Evolutionary conservation across 2,329 filamentous ascomycete species (phyloP), one percentile per base, ranked within the genome.

Genomic region (Ambrosiella beaveri): DNA sequence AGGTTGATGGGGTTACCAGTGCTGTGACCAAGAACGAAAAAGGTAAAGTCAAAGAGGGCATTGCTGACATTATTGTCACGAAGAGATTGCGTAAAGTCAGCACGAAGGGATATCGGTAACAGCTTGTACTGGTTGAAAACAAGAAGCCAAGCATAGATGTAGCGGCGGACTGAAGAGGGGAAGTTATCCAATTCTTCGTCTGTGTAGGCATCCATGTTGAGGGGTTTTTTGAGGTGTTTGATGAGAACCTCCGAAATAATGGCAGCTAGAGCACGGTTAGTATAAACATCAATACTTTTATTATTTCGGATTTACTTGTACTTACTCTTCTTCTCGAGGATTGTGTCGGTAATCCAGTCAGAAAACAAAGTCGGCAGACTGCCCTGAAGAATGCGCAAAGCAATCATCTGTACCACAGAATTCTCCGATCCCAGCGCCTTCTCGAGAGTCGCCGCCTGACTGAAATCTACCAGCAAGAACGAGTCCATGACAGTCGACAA

Each of bases 81-180:
- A 58, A 98, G 77, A 60, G 86, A 81, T 27, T 88, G 80, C 0
- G 81, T 79, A 65, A 96, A 97, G 65, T 90, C 83, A 60, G 80
- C 81, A 63, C 88, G 86, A 13, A 97, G 81, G 64, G 88, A 88
- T 68, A 86, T 84, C 0, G 90, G 88, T 11, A 89, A 82, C 17
- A 82, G 80, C 15, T 75, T 74, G 66, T 91, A 94, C 50, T 91
- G 84, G 64, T 95, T 88, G 66, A 95, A 97, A 0, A 96, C 77
- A 1, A 97, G 75, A 62, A 87, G 80, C 93, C 93, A 98, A 9
- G 88, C 86, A 36, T 95, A 74, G 2, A 98, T 75, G 65, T 96
- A 98, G 8, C 84, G 81, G 56, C 88, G 81, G 53, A 95, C 74
- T 0, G 78, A 66, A 0, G 80, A 72, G 9, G 88, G 88, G 64